These are phyloP conservation scores for Colletotrichum sublineola DNA, from an alignment of 2,329 filamentous ascomycete genomes.

Conservation along the genomic window DNA sequence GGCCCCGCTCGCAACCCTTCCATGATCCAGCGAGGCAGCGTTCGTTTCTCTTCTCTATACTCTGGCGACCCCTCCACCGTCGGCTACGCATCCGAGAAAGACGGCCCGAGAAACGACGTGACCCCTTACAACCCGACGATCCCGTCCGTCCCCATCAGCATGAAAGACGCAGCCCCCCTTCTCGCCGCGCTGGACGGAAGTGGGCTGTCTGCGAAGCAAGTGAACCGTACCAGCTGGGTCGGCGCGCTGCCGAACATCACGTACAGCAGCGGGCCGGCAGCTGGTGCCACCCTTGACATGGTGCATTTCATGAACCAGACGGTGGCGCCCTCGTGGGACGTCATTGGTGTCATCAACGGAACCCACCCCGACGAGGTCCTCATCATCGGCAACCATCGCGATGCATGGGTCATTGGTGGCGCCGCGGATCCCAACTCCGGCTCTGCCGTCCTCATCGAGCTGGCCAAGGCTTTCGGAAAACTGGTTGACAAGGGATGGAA, in stretches of 20 bases:
- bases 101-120: conserved; percentile 27
- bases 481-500: conserved; percentile 64
- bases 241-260: conserved; percentile 31
- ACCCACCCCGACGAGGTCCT: conserved; percentile 58
- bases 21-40: conserved; percentile 36
- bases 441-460: conserved; percentile 62
- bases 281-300: conserved; percentile 29
- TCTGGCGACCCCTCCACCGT: conserved; percentile 30
- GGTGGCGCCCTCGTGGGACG: conserved; percentile 45
- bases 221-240: conserved; percentile 29
- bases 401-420: conserved; percentile 67
- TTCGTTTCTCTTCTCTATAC: conserved; percentile 30
- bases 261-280: conserved; percentile 29
- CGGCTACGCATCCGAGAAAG: conserved; percentile 30
- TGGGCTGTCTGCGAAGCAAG: conserved; percentile 19
- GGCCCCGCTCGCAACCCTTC: conserved; percentile 27
- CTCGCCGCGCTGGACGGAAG: conserved; percentile 25
- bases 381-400: conserved; percentile 65
- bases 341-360: conserved; percentile 57
- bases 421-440: conserved; percentile 66
- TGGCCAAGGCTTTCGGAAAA: conserved; percentile 62
- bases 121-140: conserved; percentile 30
- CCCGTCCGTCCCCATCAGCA: conserved; percentile 27
- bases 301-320: conserved; percentile 36
- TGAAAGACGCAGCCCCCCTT: conserved; percentile 26